Evolutionary conservation across 176 grass and related monocot species (phyloP).

Genomic region (Oryza rufipogon): DNA sequence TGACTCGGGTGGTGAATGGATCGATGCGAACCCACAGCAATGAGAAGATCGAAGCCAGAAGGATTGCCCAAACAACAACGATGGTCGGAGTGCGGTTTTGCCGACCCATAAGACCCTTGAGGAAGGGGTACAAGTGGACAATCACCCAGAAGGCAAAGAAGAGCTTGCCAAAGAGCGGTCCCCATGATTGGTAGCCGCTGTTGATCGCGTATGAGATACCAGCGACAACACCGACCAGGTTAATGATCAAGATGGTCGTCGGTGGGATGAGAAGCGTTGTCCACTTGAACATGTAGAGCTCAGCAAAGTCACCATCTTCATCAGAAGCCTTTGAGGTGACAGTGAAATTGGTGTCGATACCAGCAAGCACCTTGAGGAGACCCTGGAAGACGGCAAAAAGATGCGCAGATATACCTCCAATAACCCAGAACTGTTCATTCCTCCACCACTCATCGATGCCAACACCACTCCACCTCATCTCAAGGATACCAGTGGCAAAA

Average conservation of each 20-base stretch:
- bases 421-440: slow-evolving; percentile 97
- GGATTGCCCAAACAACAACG: slow-evolving; percentile 88
- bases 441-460: slow-evolving; percentile 95
- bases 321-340: slow-evolving; percentile 91
- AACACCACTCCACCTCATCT: slow-evolving; percentile 97
- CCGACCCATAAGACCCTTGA: slow-evolving; percentile 93
- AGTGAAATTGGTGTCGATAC: slow-evolving; percentile 93
- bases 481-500: slow-evolving; percentile 90
- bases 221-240: slow-evolving; percentile 84
- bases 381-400: slow-evolving; percentile 89
- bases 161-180: slow-evolving; percentile 88
- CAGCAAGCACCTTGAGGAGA: slow-evolving; percentile 89
- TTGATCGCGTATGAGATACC: slow-evolving; percentile 92
- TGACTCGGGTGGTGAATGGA: slow-evolving; percentile 82
- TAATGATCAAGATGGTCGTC: slow-evolving; percentile 81
- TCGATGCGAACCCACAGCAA: slow-evolving; percentile 88
- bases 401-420: slow-evolving; percentile 91
- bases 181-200: slow-evolving; percentile 91
- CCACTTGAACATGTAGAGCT: slow-evolving; percentile 98
- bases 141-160: slow-evolving; percentile 99
- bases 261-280: slow-evolving; percentile 90
- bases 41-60: slow-evolving; percentile 87
- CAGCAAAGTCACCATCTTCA: slow-evolving; percentile 80
- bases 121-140: slow-evolving; percentile 94
- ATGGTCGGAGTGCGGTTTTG: slow-evolving; percentile 90